A percentile compares a stretch with the other conserved stretches of the same genome.
Evolutionary conservation across 2,329 filamentous ascomycete species (phyloP).

Genomic region (Alternaria sp.): DNA sequence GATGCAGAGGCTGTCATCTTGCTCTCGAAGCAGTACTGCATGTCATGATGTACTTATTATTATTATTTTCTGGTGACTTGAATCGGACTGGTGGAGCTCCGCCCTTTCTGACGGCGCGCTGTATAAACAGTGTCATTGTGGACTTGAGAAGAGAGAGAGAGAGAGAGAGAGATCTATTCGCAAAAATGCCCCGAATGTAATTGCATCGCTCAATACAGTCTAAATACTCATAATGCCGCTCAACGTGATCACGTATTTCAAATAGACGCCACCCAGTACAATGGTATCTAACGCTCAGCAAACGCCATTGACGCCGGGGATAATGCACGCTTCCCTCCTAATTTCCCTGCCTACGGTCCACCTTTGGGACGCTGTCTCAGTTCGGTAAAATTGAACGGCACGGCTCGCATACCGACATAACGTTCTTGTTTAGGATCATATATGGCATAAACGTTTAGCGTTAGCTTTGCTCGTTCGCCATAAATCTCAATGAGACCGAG

Average conservation of each 20-base stretch:
- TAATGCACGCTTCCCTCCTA: conserved; percentile 6
- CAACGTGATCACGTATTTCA: not conserved
- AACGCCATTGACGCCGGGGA: conserved; percentile 14
- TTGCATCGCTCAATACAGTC: not conserved
- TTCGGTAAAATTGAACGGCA: conserved; percentile 33
- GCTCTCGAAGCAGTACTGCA: too few relatives aligned
- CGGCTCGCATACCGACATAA: conserved; percentile 44
- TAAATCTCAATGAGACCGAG: conserved; percentile 57
- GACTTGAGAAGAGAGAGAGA: not conserved
- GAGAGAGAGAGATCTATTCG: not conserved
- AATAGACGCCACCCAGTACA: conserved; percentile 8
- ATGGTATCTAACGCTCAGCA: conserved; percentile 8
- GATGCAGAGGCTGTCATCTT: not conserved
- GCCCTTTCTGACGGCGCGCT: not conserved
- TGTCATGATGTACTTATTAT: too few relatives aligned
- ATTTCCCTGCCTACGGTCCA: conserved; percentile 13
- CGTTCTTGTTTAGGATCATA: conserved; percentile 56
- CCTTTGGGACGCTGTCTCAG: conserved; percentile 53
- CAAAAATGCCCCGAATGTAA: not conserved
- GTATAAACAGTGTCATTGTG: not conserved
- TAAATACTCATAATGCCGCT: conserved; percentile 9
- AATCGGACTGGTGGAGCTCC: too few relatives aligned
- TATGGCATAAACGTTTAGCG: conserved; percentile 55
- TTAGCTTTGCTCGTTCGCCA: conserved; percentile 52
- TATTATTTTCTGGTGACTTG: too few relatives aligned